Evolutionary conservation across 257 asterid genomes (phyloP), one percentile per base, ranked within the genome.

Genomic region (Nicotiana tabacum): DNA sequence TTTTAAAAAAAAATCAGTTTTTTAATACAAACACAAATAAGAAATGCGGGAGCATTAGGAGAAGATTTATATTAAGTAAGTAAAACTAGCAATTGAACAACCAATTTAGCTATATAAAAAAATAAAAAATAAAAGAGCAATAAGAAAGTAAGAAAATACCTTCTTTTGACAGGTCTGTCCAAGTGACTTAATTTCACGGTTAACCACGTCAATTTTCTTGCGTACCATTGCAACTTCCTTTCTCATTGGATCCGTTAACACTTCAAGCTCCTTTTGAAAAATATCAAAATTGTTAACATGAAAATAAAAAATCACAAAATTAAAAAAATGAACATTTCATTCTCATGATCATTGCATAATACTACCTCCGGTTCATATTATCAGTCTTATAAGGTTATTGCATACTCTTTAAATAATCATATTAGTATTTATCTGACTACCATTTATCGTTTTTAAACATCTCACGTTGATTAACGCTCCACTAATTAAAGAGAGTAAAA

Each of bases 131-230:
- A 51, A 43, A 4, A 27, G 29, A 11, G 7, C 17, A 64, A 27
- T 11, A 64, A 64, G 68, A 17, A 30, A 66, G 5, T 2, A 66
- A 16, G n/a, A 7, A 64, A 16, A 30, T 88, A 93, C 99, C 88
- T 91, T 95, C 87, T 95, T 95, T 86, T 95, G 99, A 84, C 97
- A 93, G 81, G 90, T 85, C 32, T 90, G 97, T 57, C 92, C 94
- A 33, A 95, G 92, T 21, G 96, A 90, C 84, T 93, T 95, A 67
- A 95, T 89, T 66, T 95, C 99, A 2, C 94, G 93, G 78, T 82
- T 92, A 32, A 90, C 94, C 13, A 89, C 6, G 83, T 95, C 99
- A 65, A 95, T 85, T 83, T 86, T 91, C 87, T 88, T 90, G 9
- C 99, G 92, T 21, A 92, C 96, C 29, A 81, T 88, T 11, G 89